phyloP scores from a whole-genome alignment of 805 yeast species.

The Pichia membranifaciens region DNA sequence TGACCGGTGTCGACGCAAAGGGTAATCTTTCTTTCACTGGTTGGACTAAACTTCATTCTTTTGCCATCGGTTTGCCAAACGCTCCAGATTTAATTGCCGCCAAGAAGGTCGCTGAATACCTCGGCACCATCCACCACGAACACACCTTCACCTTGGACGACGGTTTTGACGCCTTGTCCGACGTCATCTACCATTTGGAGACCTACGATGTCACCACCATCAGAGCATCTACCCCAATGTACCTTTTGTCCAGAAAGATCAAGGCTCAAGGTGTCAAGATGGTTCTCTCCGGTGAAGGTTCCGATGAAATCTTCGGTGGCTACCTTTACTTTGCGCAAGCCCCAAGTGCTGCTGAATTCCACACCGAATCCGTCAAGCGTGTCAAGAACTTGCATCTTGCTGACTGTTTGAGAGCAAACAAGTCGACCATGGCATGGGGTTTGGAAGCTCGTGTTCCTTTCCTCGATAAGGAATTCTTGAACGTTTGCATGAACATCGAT shows the following conservation, averaged over 20 bases:
- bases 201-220: slow-evolving; percentile 98
- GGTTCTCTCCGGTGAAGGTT: slow-evolving; percentile 98
- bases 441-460: slow-evolving; percentile 99
- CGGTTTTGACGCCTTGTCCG: slow-evolving; percentile 92
- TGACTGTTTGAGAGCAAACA: slow-evolving; percentile 98
- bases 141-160: slow-evolving; percentile 96
- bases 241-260: slow-evolving; percentile 88
- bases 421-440: slow-evolving; percentile 99
- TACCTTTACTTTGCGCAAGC: slow-evolving; percentile 96
- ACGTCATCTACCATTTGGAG: slow-evolving; percentile 92
- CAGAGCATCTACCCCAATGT: slow-evolving; percentile 99
- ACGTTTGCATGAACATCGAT: slow-evolving; percentile 88
- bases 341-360: slow-evolving; percentile 90
- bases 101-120: slow-evolving; percentile 89
- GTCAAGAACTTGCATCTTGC: slow-evolving; percentile 96
- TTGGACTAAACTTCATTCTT: slow-evolving; percentile 82
- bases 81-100: slow-evolving; percentile 98
- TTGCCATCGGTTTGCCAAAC: slow-evolving; percentile 94
- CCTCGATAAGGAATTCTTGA: slow-evolving; percentile 89
- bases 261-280: slow-evolving; percentile 99
- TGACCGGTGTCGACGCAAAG: slow-evolving; percentile 87
- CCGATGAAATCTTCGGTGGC: slow-evolving; percentile 98
- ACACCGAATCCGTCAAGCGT: slow-evolving; percentile 89
- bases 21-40: slow-evolving; percentile 79
- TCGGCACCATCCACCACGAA: slow-evolving; percentile 95